phyloP scores from a whole-genome alignment of 108 stramenopile species.

The Nannochloropsis gaditana region DNA sequence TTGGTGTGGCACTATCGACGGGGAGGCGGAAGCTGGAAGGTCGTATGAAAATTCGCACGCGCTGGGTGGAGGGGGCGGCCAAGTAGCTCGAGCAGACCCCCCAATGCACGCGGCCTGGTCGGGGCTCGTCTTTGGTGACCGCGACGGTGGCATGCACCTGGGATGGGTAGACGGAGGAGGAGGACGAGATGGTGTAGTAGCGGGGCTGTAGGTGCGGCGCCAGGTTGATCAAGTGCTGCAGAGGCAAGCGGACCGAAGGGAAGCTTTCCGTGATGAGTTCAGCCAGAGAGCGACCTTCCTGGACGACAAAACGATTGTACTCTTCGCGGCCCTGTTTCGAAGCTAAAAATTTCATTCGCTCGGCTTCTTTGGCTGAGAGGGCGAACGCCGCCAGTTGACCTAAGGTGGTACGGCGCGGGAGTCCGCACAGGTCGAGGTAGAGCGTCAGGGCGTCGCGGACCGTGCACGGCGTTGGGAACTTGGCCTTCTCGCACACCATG shows the following conservation, averaged over 20 bases:
- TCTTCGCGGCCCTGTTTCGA: slow-evolving; percentile 62
- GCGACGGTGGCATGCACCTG: slow-evolving; percentile 81
- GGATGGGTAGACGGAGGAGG: slow-evolving; percentile 69
- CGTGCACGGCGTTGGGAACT: slow-evolving; percentile 87
- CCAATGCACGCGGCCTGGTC: slow-evolving; percentile 59
- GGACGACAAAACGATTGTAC: slow-evolving; percentile 42
- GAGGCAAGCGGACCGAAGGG: slow-evolving; percentile 67
- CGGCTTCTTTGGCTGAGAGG: slow-evolving; percentile 62
- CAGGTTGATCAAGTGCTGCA: slow-evolving; percentile 76
- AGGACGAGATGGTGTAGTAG: slow-evolving; percentile 91
- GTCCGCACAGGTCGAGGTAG: slow-evolving; percentile 79
- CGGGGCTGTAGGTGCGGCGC: slow-evolving; percentile 83
- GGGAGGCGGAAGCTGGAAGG: slow-evolving; percentile 80
- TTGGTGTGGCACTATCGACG: slow-evolving; percentile 55
- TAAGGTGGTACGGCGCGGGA: slow-evolving; percentile 74
- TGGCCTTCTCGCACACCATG: slow-evolving; percentile 57
- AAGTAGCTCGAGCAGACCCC: slow-evolving; percentile 84
- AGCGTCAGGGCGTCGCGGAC: slow-evolving; percentile 71
- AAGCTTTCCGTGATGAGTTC: slow-evolving; percentile 55
- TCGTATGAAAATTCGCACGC: slow-evolving; percentile 73
- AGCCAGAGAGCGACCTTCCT: slow-evolving; percentile 42
- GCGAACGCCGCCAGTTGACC: slow-evolving; percentile 78
- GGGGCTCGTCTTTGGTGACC: slow-evolving; percentile 58
- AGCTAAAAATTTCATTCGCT: slow-evolving; percentile 65
- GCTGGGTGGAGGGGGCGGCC: slow-evolving; percentile 33